These are phyloP conservation scores for Houttuynia cordata DNA, from an alignment of 164 flowering plant species.

Conservation along the genomic window DNA sequence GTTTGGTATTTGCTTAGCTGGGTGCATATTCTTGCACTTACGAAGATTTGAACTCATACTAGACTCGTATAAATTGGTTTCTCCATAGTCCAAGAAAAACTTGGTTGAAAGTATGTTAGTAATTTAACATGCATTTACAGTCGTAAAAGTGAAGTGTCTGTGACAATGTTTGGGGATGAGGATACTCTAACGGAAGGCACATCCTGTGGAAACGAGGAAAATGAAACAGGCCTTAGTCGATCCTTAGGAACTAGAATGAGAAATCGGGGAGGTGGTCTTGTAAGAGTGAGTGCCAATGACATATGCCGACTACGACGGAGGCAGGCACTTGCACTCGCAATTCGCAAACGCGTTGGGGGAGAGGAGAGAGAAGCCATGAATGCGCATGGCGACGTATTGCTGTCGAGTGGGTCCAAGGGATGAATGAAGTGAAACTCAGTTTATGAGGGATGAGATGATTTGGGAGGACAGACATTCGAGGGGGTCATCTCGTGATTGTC, in stretches of 20 bases:
- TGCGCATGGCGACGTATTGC: not conserved
- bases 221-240: too few species aligned
- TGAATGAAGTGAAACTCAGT: not conserved
- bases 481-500: constrained; percentile 6
- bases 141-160: too few species aligned
- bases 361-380: not conserved
- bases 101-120: not conserved
- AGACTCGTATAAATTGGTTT: not conserved
- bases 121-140: not conserved
- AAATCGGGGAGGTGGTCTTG: not conserved
- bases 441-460: not conserved
- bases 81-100: not conserved
- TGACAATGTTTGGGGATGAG: too few species aligned
- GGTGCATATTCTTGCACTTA: too few species aligned
- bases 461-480: constrained; percentile 8
- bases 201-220: too few species aligned
- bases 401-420: not conserved
- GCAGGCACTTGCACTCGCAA: not conserved
- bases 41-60: not conserved
- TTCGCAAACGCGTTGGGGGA: not conserved
- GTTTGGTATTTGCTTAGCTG: constrained; percentile 9
- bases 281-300: not conserved
- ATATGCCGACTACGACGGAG: not conserved
- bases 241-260: too few species aligned
- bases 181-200: too few species aligned